A percentile compares a stretch with the other conserved stretches of the same genome.
These are phyloP conservation scores for Oryza meyeriana DNA, from an alignment of 176 grass and related monocot genomes.

Conservation along the genomic window DNA sequence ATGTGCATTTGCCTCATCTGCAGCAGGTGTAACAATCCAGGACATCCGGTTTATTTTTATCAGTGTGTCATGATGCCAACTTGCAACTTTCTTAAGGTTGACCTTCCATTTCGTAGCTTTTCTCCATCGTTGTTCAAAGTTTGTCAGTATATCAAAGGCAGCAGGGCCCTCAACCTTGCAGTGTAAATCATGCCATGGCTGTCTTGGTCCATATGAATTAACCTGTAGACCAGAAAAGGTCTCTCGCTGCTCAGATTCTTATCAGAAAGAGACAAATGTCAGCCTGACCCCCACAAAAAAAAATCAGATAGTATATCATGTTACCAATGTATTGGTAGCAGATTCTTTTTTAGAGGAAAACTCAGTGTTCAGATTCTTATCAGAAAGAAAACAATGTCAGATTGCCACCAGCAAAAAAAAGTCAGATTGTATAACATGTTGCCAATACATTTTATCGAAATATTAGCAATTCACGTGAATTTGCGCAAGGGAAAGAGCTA, in stretches of 20 bases:
- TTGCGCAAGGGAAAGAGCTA: background rate
- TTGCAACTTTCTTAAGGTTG: slow-evolving; percentile 46
- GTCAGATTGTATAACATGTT: background rate
- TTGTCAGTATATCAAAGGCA: slow-evolving; percentile 59
- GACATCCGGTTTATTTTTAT: slow-evolving; percentile 62
- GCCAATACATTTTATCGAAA: background rate
- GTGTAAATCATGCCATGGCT: slow-evolving; percentile 66
- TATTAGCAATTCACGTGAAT: background rate
- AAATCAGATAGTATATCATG: background rate
- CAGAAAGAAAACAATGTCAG: too few relatives aligned
- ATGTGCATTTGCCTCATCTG: slow-evolving; percentile 28
- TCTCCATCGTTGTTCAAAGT: slow-evolving; percentile 66
- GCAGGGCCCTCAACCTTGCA: slow-evolving; percentile 64
- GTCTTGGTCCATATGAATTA: slow-evolving; percentile 47
- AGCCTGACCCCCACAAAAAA: too few relatives aligned
- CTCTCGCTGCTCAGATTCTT: background rate
- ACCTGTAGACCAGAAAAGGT: slow-evolving; percentile 16
- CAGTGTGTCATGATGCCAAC: slow-evolving; percentile 55
- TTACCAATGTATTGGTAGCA: too few relatives aligned
- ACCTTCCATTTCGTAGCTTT: slow-evolving; percentile 67
- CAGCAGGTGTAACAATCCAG: slow-evolving; percentile 52
- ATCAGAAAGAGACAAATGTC: too few relatives aligned
- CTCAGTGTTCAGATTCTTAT: background rate
- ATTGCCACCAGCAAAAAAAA: background rate
- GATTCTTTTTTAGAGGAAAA: too few relatives aligned